Evolutionary conservation across 2,329 filamentous ascomycete genomes (phyloP).

Genomic region (Alternaria brassicae): DNA sequence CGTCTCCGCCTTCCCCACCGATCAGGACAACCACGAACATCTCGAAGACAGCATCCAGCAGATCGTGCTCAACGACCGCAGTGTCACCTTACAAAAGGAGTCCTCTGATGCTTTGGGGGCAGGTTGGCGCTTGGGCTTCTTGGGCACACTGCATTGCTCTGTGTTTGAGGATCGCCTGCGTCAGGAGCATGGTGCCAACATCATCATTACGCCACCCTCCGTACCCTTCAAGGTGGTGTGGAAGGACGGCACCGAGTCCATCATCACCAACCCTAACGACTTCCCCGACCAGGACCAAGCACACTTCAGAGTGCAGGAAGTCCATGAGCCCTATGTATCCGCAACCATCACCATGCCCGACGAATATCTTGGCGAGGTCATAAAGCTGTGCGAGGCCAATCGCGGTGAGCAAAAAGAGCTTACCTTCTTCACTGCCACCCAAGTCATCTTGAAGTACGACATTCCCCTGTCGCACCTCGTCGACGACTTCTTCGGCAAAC

Average conservation of each 20-base stretch:
- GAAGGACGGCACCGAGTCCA: constrained; percentile 75
- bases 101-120: constrained; percentile 91
- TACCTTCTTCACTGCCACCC: constrained; percentile 88
- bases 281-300: constrained; percentile 78
- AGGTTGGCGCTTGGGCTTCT: constrained; percentile 91
- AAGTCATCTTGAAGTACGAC: constrained; percentile 94
- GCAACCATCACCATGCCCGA: constrained; percentile 91
- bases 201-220: constrained; percentile 96
- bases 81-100: constrained; percentile 92
- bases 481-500: constrained; percentile 95
- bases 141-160: constrained; percentile 98
- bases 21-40: constrained; percentile 84
- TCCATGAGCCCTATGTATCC: constrained; percentile 77
- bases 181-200: constrained; percentile 91
- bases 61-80: constrained; percentile 91
- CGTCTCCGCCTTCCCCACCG: constrained; percentile 92
- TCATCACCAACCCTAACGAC: constrained; percentile 84
- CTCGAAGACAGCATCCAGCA: constrained; percentile 94
- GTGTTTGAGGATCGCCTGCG: constrained; percentile 95
- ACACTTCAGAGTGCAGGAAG: constrained; percentile 62
- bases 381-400: constrained; percentile 91
- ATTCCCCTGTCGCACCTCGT: constrained; percentile 88
- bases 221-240: constrained; percentile 89
- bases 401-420: constrained; percentile 86
- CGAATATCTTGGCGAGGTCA: constrained; percentile 91